A percentile compares a stretch with the other conserved stretches of the same genome.
These are phyloP conservation scores for Saussurea involucrata DNA, from an alignment of 129 eudicot genomes.

Conservation along the genomic window DNA sequence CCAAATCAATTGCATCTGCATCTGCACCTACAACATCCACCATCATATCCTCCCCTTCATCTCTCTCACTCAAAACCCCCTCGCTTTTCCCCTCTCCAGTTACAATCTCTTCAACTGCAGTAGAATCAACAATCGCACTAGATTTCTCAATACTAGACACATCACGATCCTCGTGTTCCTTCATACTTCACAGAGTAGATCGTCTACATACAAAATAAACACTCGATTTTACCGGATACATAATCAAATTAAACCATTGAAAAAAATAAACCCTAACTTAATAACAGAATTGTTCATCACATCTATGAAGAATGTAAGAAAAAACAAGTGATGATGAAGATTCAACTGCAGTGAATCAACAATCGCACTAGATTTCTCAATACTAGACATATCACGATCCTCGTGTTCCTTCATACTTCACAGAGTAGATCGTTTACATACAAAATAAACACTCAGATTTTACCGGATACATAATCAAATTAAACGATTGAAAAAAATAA, in stretches of 20 bases:
- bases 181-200: slow-evolving; percentile 41
- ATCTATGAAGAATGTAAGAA: neutral
- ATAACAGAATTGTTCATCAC: neutral
- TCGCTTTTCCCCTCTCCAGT: slow-evolving; percentile 17
- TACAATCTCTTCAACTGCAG: slow-evolving; percentile 24
- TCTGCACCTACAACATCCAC: slow-evolving; percentile 69
- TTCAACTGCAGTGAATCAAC: slow-evolving; percentile 22
- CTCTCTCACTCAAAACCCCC: slow-evolving; percentile 32
- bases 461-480: neutral
- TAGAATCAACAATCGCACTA: slow-evolving; percentile 22
- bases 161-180: slow-evolving; percentile 45
- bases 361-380: slow-evolving; percentile 21
- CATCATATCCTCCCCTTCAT: slow-evolving; percentile 52
- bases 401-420: slow-evolving; percentile 55
- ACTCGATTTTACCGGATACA: neutral
- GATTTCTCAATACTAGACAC: slow-evolving; percentile 28
- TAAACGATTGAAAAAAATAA: neutral
- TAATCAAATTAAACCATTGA: neutral
- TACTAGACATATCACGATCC: slow-evolving; percentile 31
- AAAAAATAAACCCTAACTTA: slow-evolving; percentile 9
- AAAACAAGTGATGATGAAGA: too few species aligned
- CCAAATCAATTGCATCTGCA: slow-evolving; percentile 39
- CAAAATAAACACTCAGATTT: neutral
- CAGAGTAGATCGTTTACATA: slow-evolving; percentile 26
- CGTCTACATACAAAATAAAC: slow-evolving; percentile 9